Percentiles rank a stretch among this genome's conserved stretches.
phyloP scores from a whole-genome alignment of 257 asterid genomes.

The Mitragyna speciosa region DNA sequence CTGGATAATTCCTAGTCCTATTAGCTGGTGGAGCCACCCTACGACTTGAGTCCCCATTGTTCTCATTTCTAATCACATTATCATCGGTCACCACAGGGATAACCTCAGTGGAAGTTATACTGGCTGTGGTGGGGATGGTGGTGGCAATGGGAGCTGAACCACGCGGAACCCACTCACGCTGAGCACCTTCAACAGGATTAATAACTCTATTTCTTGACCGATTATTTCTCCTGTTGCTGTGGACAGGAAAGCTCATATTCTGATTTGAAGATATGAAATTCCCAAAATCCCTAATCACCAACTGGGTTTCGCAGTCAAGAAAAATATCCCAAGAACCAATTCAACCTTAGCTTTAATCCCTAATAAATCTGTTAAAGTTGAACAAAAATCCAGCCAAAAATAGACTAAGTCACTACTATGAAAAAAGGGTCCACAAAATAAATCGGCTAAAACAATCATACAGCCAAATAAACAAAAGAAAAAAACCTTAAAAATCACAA shows the following conservation, averaged over 20 bases:
- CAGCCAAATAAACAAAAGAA: neutral
- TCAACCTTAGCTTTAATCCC: conserved; percentile 13
- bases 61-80: conserved; percentile 22
- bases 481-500: neutral
- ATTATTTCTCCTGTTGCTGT: conserved; percentile 48
- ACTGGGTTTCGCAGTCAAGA: conserved; percentile 12
- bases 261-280: conserved; percentile 31
- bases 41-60: conserved; percentile 30
- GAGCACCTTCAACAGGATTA: conserved; percentile 45
- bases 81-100: conserved; percentile 17
- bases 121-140: conserved; percentile 23
- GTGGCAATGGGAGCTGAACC: conserved; percentile 39
- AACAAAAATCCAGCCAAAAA: neutral
- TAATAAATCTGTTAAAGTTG: neutral
- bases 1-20: conserved; percentile 36
- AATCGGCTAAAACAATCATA: neutral
- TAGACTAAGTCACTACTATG: neutral
- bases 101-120: conserved; percentile 16
- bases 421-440: neutral
- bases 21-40: conserved; percentile 29
- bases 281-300: conserved; percentile 28
- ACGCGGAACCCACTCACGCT: conserved; percentile 83
- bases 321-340: conserved; percentile 6
- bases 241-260: conserved; percentile 82
- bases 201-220: conserved; percentile 47